Percentiles rank a stretch among this genome's conserved stretches.
phyloP scores from a whole-genome alignment of 1,284 basidiomycete genomes.

The Xerocomus nothofagi region DNA sequence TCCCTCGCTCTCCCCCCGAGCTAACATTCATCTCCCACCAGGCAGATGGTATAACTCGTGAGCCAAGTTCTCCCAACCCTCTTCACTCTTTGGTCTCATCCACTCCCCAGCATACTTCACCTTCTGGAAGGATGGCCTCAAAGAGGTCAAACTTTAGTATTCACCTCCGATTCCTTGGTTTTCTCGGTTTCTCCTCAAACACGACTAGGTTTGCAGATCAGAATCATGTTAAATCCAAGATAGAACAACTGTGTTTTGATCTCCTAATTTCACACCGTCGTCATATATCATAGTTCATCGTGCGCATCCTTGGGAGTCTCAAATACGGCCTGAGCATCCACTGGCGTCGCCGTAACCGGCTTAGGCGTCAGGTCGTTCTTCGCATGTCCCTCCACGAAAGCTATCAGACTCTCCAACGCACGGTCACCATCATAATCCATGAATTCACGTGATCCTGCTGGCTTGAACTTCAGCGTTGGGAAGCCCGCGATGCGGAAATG shows the following conservation, averaged over 20 bases:
- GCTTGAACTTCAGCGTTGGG: constrained; percentile 98
- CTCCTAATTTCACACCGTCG: constrained; percentile 16
- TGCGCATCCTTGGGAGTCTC: constrained; percentile 29
- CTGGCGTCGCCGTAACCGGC: constrained; percentile 14
- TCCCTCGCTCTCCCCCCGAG: neutral
- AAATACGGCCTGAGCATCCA: constrained; percentile 27
- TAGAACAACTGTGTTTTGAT: constrained; percentile 27
- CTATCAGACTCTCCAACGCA: constrained; percentile 79
- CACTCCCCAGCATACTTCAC: constrained; percentile 76
- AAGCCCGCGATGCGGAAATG: constrained; percentile 87
- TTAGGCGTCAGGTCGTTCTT: constrained; percentile 55
- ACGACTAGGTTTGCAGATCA: constrained; percentile 14
- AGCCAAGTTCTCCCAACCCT: constrained; percentile 33
- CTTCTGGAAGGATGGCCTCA: constrained; percentile 92
- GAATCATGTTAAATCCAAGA: constrained; percentile 19
- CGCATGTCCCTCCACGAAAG: constrained; percentile 81
- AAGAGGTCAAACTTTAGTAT: constrained; percentile 66
- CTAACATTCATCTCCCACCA: constrained; percentile 25
- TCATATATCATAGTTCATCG: constrained; percentile 28
- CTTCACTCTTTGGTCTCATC: constrained; percentile 13
- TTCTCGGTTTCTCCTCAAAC: neutral
- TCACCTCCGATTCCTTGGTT: neutral
- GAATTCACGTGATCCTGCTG: constrained; percentile 84
- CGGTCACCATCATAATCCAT: constrained; percentile 94
- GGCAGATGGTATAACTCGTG: constrained; percentile 78